Base-by-base conservation (phyloP, 2,329 filamentous ascomycete species). In the Coniochaeta sp. region DNA sequence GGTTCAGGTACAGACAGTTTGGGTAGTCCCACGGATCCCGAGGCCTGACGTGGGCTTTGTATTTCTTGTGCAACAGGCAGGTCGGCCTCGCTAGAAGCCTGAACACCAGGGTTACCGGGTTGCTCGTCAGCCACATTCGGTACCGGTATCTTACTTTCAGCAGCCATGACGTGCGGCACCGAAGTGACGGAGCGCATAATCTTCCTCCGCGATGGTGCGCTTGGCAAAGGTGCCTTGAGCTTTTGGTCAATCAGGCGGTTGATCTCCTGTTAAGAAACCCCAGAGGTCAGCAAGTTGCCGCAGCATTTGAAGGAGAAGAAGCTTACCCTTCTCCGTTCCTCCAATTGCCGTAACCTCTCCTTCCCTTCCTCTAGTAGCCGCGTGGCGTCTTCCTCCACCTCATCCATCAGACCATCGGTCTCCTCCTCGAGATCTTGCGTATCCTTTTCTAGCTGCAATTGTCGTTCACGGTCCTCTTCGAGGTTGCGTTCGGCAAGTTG, bases 221-320 rank as follows among this genome's bases (percentile, higher is more conserved):
- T 57, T 1, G 73, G 72, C 43, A 76, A 58, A 2, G 74, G 68
- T 22, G 64, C 58, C 58, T 70, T 69, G 34, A 79, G 65, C 61
- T 76, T 70, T 60, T 78, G 76, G 36, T 78, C 76, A 43, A 79
- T 75, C 44, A 72, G 67, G 22, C 70, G 74, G 58, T 78, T 78
- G 61, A 79, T 69, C 64, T 79, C 75, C 75, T 77, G 33, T 22
- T 40, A 17, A 54, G 61, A 28, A 63, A 62, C 58, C 3, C 9
- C 5, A 4, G 17, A 9, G 16, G 44, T 60, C 14, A 59, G 50
- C 19, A 57, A 22, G 19, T 11, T 16, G 36, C 5, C 12, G 40
- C 14, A 19, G 6, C 40, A 44, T 7, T 44, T 19, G 17, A 47
- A 24, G 6, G 43, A 9, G 6, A 24, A 12, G 16, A 22, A 4